Conservation (phyloP, 495 filamentous ascomycete genomes). For the Talaromyces trachyspermus region DNA sequence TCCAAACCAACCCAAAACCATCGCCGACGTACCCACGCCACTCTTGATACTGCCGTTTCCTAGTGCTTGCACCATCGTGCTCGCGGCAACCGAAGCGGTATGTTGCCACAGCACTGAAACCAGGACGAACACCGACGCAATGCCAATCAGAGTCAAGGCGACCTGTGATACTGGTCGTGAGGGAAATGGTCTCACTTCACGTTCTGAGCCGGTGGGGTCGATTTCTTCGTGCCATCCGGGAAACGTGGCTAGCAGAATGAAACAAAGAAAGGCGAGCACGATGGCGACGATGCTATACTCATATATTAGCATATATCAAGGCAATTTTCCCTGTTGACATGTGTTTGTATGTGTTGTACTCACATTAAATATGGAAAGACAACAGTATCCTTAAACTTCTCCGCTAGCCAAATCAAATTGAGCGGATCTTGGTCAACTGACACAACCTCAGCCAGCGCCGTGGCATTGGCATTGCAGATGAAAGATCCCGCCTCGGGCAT, state of each 20-base stretch:
- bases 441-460: slow-evolving; percentile 54
- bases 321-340: no score
- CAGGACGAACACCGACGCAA: slow-evolving; percentile 61
- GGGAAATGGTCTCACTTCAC: slow-evolving; percentile 62
- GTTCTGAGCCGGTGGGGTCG: slow-evolving; percentile 45
- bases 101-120: slow-evolving; percentile 70
- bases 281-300: slow-evolving; percentile 56
- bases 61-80: slow-evolving; percentile 86
- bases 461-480: slow-evolving; percentile 62
- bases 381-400: slow-evolving; percentile 64
- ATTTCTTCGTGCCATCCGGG: slow-evolving; percentile 65
- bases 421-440: slow-evolving; percentile 61
- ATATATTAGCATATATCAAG: slow-evolving; percentile 2
- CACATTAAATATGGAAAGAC: slow-evolving; percentile 65
- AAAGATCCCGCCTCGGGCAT: slow-evolving; percentile 55
- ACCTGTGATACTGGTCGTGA: slow-evolving; percentile 61
- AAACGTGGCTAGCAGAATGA: slow-evolving; percentile 64
- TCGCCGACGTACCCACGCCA: slow-evolving; percentile 84
- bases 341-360: slow-evolving; percentile 26
- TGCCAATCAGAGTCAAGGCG: slow-evolving; percentile 59
- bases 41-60: slow-evolving; percentile 88
- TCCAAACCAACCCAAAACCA: slow-evolving; percentile 96
- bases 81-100: slow-evolving; percentile 88
- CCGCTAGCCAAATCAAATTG: slow-evolving; percentile 65
- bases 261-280: slow-evolving; percentile 61